Percentiles rank a stretch among this genome's conserved stretches.
Evolutionary conservation across 192 early-diverging fungal species (phyloP).

Genomic region (Coemansia erecta): DNA sequence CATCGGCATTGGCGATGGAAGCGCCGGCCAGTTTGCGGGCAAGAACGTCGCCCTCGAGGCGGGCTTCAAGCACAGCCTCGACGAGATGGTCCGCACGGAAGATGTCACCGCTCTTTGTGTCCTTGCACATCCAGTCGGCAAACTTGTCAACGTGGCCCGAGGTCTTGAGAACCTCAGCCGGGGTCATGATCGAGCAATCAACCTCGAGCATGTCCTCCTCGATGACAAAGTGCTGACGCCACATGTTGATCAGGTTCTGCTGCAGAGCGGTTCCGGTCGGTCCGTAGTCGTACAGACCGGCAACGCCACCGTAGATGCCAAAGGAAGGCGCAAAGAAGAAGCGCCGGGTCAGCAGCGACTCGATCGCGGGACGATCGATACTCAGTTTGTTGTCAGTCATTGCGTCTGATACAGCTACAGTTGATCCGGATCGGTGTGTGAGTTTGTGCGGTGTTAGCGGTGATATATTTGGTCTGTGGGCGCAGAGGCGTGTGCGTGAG

Average conservation of each 20-base stretch:
- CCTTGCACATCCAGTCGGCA: conserved; percentile 97
- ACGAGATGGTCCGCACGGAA: conserved; percentile 98
- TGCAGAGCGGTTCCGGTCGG: conserved; percentile 91
- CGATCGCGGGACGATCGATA: conserved; percentile 64
- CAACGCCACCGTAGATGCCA: conserved; percentile 92
- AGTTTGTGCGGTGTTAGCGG: background rate
- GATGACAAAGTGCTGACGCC: conserved; percentile 96
- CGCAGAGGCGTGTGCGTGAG: too few species aligned
- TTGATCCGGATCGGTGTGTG: conserved; percentile 16
- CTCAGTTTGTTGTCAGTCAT: conserved; percentile 38
- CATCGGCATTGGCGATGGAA: conserved; percentile 21
- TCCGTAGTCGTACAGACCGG: conserved; percentile 97
- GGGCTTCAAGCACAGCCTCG: conserved; percentile 86
- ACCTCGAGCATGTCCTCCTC: conserved; percentile 99
- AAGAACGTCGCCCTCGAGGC: conserved; percentile 81
- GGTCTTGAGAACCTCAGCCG: conserved; percentile 90
- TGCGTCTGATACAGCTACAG: conserved; percentile 18
- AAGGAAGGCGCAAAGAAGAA: conserved; percentile 98
- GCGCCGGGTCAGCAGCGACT: conserved; percentile 79
- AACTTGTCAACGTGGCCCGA: conserved; percentile 99
- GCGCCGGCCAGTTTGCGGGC: conserved; percentile 57
- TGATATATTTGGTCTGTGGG: background rate
- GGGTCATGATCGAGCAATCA: conserved; percentile 98
- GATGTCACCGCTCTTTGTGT: conserved; percentile 87
- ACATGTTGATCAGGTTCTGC: conserved; percentile 83